Evolutionary conservation across 164 flowering plant species (phyloP).

Genomic region (Stephania yunnanensis): DNA sequence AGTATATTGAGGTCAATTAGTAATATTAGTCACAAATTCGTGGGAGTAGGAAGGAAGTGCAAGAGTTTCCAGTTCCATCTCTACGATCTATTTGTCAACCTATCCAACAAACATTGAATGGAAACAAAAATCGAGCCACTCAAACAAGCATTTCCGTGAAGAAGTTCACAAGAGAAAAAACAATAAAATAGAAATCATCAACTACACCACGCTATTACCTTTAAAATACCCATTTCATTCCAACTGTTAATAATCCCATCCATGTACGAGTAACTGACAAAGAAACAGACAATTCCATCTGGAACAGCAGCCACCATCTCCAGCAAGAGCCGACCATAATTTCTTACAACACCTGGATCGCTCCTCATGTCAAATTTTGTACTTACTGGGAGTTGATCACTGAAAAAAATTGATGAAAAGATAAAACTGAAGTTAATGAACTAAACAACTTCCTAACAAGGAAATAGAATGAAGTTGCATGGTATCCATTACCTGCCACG

Average conservation of each 20-base stretch:
- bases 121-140: neutral
- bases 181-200: neutral
- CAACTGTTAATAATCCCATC: constrained; percentile 92
- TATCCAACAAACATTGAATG: neutral
- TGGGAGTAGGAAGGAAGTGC: neutral
- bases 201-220: constrained; percentile 38
- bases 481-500: constrained; percentile 78
- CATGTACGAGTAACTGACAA: constrained; percentile 99
- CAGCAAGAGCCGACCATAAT: constrained; percentile 90
- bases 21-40: neutral
- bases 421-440: neutral
- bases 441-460: neutral
- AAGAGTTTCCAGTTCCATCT: neutral
- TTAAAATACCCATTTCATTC: constrained; percentile 84
- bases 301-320: constrained; percentile 99
- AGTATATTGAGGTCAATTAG: neutral
- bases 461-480: neutral
- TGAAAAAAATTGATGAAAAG: constrained; percentile 29
- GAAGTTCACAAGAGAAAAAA: neutral
- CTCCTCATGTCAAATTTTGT: constrained; percentile 97
- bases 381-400: constrained; percentile 99
- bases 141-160: neutral
- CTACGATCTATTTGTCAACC: neutral
- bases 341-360: constrained; percentile 96
- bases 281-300: constrained; percentile 97